These are phyloP conservation scores for Paulownia fortunei DNA, from an alignment of 257 asterid genomes.

Conservation along the genomic window DNA sequence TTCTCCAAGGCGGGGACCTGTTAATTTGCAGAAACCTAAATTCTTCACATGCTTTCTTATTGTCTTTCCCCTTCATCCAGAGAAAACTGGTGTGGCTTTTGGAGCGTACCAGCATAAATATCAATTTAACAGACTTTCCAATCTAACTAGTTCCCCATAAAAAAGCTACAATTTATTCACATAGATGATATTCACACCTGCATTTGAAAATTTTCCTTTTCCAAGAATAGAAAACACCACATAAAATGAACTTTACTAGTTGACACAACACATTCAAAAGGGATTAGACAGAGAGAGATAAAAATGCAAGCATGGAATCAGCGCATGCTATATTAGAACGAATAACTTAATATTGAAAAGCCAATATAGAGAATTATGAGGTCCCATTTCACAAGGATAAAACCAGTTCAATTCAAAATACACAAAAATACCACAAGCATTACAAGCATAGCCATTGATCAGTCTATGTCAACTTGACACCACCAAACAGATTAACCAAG, in stretches of 20 bases:
- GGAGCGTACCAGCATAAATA: neutral
- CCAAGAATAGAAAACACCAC: neutral
- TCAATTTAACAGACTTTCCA: neutral
- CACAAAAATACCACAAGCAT: neutral
- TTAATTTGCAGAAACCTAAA: no score
- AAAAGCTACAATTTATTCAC: neutral
- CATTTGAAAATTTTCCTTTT: neutral
- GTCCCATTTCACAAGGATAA: neutral
- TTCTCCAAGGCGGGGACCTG: no score
- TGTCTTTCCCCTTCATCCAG: neutral
- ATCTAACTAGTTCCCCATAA: neutral
- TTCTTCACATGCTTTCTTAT: no score
- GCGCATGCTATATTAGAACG: neutral
- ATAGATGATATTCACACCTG: neutral
- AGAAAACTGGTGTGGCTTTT: no score
- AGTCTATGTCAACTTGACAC: neutral
- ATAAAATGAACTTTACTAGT: neutral
- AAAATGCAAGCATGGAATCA: neutral
- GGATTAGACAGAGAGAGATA: neutral
- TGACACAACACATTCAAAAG: neutral
- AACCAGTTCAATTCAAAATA: neutral
- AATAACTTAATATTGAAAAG: neutral
- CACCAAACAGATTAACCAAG: neutral
- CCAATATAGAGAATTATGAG: neutral
- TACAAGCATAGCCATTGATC: neutral